Evolutionary conservation across 2,329 filamentous ascomycete species (phyloP).

Genomic region (Graphilbum sp.): DNA sequence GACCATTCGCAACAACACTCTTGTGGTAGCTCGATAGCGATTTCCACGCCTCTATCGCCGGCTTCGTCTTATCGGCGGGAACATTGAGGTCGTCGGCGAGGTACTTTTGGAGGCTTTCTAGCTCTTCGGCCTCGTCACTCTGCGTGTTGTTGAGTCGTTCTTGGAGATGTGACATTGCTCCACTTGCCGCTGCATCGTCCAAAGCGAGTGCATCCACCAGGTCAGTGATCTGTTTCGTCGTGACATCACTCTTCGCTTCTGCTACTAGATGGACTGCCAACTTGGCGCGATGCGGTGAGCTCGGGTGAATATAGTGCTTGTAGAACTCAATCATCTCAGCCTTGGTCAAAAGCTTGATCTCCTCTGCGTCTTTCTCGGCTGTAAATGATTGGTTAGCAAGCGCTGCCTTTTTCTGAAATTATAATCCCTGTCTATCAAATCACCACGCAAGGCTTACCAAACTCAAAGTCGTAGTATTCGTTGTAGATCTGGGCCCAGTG

Average conservation of each 20-base stretch:
- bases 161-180: constrained; percentile 18
- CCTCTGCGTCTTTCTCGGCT: constrained; percentile 62
- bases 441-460: constrained; percentile 36
- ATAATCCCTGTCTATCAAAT: not conserved
- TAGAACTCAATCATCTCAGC: constrained; percentile 68
- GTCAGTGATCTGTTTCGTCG: constrained; percentile 23
- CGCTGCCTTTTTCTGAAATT: too few species aligned
- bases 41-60: constrained; percentile 20
- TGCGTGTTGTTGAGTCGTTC: constrained; percentile 18
- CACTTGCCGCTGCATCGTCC: constrained; percentile 13
- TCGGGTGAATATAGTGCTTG: constrained; percentile 55
- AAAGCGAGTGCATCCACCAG: constrained; percentile 21
- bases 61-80: constrained; percentile 30
- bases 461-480: constrained; percentile 81
- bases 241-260: constrained; percentile 38
- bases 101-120: constrained; percentile 33
- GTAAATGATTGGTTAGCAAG: constrained; percentile 2
- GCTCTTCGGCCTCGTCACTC: constrained; percentile 28
- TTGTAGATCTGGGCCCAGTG: constrained; percentile 75
- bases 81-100: constrained; percentile 29
- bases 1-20: too few species aligned
- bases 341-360: constrained; percentile 62
- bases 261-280: constrained; percentile 71
- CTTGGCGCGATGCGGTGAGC: constrained; percentile 61
- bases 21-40: constrained; percentile 14